Evolutionary conservation across 306 rosid species (phyloP), one percentile per base, ranked within the genome.

Genomic region (Arachis stenosperma): DNA sequence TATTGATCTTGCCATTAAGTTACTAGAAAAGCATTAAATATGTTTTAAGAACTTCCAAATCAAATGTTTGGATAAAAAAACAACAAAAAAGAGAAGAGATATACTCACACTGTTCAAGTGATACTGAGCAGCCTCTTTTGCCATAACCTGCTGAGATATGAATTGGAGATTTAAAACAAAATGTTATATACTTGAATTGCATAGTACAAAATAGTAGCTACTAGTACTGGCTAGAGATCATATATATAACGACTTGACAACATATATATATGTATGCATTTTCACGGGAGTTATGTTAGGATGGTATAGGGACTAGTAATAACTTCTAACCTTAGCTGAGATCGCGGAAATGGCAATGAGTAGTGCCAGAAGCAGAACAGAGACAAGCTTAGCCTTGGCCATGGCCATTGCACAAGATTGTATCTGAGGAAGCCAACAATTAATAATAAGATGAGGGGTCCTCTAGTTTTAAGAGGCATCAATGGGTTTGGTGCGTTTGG

Each of bases 301-400:
- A 51, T 46, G 73, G 52, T 4, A 43, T 22, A 22, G 27, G 27
- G 27, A 22, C 27, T 22, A 22, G 1, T 22, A 22, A 22, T 22
- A 22, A 22, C 27, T 22, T 22, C 73, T 60, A 30, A 86, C 90
- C 86, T 76, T 81, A 69, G 79, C 69, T 17, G 85, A 44, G 70
- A 80, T 71, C 81, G 84, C 41, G 75, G 90, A 84, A 82, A 86
- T 75, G 78, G 69, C 80, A 40, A 22, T 22, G 27, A 86, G 70
- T 73, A 86, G 81, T 48, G 87, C 75, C 1, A 88, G 78, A 80
- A 88, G 71, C 33, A 88, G 67, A 75, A 80, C 29, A 64, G 73
- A 77, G 42, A 69, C 33, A 86, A 86, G 71, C 84, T 83, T 86
- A 69, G 27, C 27, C 27, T 22, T 22, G 27, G 80, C 55, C 83